Base-by-base conservation (phyloP, 1,284 basidiomycete species). In the Gomphus sp. region DNA sequence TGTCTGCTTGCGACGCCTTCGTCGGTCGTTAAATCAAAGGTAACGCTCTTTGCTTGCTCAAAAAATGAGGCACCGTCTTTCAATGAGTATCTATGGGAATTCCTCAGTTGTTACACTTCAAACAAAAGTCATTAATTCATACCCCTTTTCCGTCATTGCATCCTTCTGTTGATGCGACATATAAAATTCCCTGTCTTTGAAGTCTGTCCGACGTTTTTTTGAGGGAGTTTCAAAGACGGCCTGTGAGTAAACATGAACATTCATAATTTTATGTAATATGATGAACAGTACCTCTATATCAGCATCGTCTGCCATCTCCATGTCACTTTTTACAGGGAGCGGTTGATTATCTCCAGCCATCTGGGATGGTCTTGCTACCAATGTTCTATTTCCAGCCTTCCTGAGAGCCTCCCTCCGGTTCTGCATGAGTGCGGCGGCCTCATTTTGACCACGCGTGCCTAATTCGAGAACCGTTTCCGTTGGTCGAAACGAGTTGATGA, bases 401-500 rank as follows among this genome's bases (percentile, higher is more conserved):
- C 74, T 76, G 64, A 97, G 73, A 8, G 89, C 87, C 69, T 86
- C 89, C 63, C 95, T 77, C 16, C 96, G 78, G 64, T 91, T 86
- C 71, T 91, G 90, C 96, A 99, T 99, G 62, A 99, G 72, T 22
- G 80, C 74, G 2, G 85, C 80, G 56, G 81, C 86, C 8, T 79
- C 80, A 81, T 56, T 60, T 62, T 84, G 87, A 0, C 89, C 88
- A 61, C 88, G 82, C 1, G 79, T 79, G 0, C 91, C 93, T 28
- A 97, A 78, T 72, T 99, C 96, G 61, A 99, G 89, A 33, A 98
- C 87, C 0, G 96, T 99, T 71, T 98, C 96, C 1, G 77, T 71
- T 4, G 96, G 96, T 28, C 79, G 81, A 76, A 98, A 99, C 3
- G 86, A 76, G 64, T 85, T 89, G 48, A 99, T 85, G 34, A 82